Conservation (phyloP, 2,329 filamentous ascomycete species). For the Exophiala aquamarina region DNA sequence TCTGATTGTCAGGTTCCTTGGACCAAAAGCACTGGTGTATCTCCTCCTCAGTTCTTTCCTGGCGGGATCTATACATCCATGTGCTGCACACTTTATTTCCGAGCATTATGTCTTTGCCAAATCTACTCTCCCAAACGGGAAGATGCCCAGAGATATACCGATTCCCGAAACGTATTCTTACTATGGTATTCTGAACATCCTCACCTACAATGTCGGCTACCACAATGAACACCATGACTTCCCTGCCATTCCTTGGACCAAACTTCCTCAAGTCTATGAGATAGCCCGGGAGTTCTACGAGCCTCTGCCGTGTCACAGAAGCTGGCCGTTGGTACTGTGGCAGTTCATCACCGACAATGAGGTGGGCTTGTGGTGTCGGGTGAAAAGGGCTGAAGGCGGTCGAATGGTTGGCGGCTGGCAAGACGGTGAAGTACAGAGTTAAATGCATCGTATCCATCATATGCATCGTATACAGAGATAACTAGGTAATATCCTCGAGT, state of each 20-base stretch:
- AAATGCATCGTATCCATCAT: conserved; percentile 20
- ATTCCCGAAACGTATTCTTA: conserved; percentile 96
- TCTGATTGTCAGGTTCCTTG: conserved; percentile 61
- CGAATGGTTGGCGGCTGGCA: conserved; percentile 65
- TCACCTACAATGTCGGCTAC: conserved; percentile 96
- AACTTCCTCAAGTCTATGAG: conserved; percentile 71
- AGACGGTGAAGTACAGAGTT: conserved; percentile 68
- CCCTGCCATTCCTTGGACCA: conserved; percentile 92
- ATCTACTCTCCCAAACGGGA: conserved; percentile 43
- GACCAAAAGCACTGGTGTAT: conserved; percentile 71
- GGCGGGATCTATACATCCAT: conserved; percentile 88
- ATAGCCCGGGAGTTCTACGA: conserved; percentile 91
- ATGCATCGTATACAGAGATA: too few species aligned
- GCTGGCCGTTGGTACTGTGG: conserved; percentile 93
- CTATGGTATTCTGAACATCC: conserved; percentile 86
- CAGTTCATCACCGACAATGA: conserved; percentile 89
- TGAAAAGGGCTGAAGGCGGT: conserved; percentile 84
- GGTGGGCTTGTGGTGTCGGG: conserved; percentile 85
- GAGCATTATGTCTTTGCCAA: conserved; percentile 79
- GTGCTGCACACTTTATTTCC: conserved; percentile 96
- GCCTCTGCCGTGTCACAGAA: conserved; percentile 79
- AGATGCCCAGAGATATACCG: conserved; percentile 39
- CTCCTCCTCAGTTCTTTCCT: conserved; percentile 88
- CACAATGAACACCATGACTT: conserved; percentile 99
- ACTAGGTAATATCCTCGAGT: too few species aligned